Conservation (phyloP, 2,329 filamentous ascomycete species). For the Fusarium sublunatum region DNA sequence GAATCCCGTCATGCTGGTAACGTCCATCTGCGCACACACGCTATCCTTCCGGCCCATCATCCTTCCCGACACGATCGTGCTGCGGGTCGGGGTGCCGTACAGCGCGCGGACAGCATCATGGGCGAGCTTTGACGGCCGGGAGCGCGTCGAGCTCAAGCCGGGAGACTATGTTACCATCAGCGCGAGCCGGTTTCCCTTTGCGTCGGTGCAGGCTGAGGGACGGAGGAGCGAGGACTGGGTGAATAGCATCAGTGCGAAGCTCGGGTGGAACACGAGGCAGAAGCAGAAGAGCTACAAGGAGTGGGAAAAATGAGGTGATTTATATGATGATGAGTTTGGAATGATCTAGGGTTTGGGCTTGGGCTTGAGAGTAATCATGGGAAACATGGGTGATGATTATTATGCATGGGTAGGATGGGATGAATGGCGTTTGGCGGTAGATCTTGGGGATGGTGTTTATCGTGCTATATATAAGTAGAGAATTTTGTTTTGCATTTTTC, state of each 20-base stretch:
- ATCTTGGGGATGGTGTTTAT: constrained; percentile 2
- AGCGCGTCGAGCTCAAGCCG: constrained; percentile 81
- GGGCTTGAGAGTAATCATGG: not conserved
- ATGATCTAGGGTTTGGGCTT: not conserved
- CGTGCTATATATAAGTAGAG: constrained; percentile 1
- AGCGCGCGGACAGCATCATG: constrained; percentile 89
- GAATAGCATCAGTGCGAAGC: constrained; percentile 80
- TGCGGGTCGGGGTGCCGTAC: constrained; percentile 94
- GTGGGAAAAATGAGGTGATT: constrained; percentile 54
- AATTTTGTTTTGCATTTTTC: not conserved
- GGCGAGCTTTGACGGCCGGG: constrained; percentile 97
- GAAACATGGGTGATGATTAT: not conserved
- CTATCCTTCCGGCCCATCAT: constrained; percentile 97
- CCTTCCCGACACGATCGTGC: constrained; percentile 92
- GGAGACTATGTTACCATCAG: constrained; percentile 89
- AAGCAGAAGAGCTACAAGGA: constrained; percentile 74
- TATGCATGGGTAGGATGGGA: constrained; percentile 3
- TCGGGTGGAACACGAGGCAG: constrained; percentile 85
- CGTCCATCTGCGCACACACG: constrained; percentile 94
- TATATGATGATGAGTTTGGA: not conserved
- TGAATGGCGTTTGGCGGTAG: constrained; percentile 12
- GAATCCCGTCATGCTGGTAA: constrained; percentile 94
- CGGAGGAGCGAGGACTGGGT: constrained; percentile 82
- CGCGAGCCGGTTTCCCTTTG: constrained; percentile 83
- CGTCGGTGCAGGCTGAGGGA: constrained; percentile 77